Evolutionary conservation across 2,329 filamentous ascomycete genomes (phyloP).

Genomic region (Fusarium dlaminii): DNA sequence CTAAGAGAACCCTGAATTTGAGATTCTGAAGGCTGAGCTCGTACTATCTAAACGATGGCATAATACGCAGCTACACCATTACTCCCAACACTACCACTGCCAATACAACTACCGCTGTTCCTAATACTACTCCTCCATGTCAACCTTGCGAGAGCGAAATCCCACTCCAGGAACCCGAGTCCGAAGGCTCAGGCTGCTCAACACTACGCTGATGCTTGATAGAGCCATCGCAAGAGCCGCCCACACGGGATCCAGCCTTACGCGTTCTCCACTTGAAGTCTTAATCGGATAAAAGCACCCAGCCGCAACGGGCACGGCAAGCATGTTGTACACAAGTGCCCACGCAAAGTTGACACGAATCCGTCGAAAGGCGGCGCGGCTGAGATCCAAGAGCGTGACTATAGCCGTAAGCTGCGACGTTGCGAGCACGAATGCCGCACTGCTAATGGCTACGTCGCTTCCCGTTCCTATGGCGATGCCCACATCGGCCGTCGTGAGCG

Average conservation of each 20-base stretch:
- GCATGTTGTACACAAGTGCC: conserved; percentile 83
- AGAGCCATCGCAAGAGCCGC: conserved; percentile 91
- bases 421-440: conserved; percentile 84
- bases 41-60: conserved; percentile 16
- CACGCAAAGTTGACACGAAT: conserved; percentile 88
- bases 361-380: conserved; percentile 75
- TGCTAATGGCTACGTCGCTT: conserved; percentile 84
- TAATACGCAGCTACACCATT: not conserved
- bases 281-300: conserved; percentile 75
- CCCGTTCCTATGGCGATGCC: conserved; percentile 86
- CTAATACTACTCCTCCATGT: conserved; percentile 7
- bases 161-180: conserved; percentile 55
- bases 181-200: conserved; percentile 80
- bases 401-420: conserved; percentile 75
- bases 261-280: conserved; percentile 59
- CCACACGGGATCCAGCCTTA: conserved; percentile 82
- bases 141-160: conserved; percentile 48
- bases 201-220: conserved; percentile 88
- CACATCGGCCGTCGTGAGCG: conserved; percentile 81
- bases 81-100: not conserved
- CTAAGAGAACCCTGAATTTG: not conserved
- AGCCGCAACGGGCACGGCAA: conserved; percentile 82
- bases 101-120: not conserved
- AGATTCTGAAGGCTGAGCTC: conserved; percentile 5
- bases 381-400: conserved; percentile 77